Evolutionary conservation across 805 yeast genomes (phyloP).

Genomic region (Millerago galiae): DNA sequence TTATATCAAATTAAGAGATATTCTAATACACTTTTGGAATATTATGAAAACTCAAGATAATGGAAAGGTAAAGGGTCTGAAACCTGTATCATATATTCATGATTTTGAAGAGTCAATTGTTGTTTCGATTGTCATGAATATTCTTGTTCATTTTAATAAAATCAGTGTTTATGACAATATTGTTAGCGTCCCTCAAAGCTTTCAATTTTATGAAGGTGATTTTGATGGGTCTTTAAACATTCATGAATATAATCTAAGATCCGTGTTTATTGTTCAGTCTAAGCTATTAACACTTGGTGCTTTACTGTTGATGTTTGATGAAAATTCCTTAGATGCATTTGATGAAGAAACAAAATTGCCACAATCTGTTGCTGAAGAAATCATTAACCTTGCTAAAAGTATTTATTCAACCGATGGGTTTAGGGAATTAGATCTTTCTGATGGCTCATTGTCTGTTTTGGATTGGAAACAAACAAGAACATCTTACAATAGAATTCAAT

Average conservation of each 20-base stretch:
- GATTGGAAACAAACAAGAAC: slow-evolving; percentile 35
- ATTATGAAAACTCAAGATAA: slow-evolving; percentile 19
- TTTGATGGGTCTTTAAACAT: slow-evolving; percentile 13
- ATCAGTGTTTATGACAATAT: slow-evolving; percentile 32
- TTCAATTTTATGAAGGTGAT: slow-evolving; percentile 35
- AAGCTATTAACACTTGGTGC: slow-evolving; percentile 35
- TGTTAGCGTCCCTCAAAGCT: slow-evolving; percentile 27
- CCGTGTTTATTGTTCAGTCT: slow-evolving; percentile 33
- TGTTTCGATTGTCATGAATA: slow-evolving; percentile 34
- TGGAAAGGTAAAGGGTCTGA: slow-evolving; percentile 25
- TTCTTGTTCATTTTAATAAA: slow-evolving; percentile 40
- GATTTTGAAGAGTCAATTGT: slow-evolving; percentile 31
- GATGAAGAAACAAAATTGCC: slow-evolving; percentile 26
- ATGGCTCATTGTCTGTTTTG: slow-evolving; percentile 32
- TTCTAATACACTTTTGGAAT: slow-evolving; percentile 23
- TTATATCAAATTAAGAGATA: slow-evolving; percentile 28
- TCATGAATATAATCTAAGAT: slow-evolving; percentile 13
- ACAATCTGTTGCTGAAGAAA: slow-evolving; percentile 36
- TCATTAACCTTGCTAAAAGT: slow-evolving; percentile 38
- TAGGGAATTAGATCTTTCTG: slow-evolving; percentile 26
- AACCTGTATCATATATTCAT: slow-evolving; percentile 30
- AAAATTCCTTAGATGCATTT: slow-evolving; percentile 21
- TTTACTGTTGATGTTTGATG: slow-evolving; percentile 28
- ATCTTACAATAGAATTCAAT: slow-evolving; percentile 29
- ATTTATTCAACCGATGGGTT: slow-evolving; percentile 34